Evolutionary conservation across 805 yeast species (phyloP).

Genomic region (Cyberlindnera petersonii): DNA sequence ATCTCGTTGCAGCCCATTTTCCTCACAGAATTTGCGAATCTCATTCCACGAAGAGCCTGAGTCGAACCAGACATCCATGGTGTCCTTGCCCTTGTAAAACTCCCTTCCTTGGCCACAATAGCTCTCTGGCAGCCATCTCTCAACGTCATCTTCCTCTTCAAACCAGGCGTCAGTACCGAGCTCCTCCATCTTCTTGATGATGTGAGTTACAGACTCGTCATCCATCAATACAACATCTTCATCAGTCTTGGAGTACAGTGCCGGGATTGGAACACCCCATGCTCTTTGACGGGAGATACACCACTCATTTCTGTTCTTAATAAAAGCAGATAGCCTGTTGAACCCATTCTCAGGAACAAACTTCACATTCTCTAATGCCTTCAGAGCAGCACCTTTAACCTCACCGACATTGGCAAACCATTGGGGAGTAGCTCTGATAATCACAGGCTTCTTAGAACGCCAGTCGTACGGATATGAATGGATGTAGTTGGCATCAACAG

Average conservation of each 20-base stretch:
- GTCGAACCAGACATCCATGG: constrained; percentile 99
- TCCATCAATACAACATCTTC: constrained; percentile 65
- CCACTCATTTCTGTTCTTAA: constrained; percentile 86
- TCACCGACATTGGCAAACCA: constrained; percentile 89
- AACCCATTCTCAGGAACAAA: constrained; percentile 75
- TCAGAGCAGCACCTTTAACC: constrained; percentile 59
- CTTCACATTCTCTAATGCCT: constrained; percentile 56
- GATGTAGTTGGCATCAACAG: constrained; percentile 45
- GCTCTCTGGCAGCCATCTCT: constrained; percentile 70
- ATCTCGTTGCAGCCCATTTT: constrained; percentile 35
- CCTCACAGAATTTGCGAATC: constrained; percentile 37
- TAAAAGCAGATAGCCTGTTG: constrained; percentile 67
- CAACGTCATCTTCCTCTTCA: constrained; percentile 43
- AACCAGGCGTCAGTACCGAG: constrained; percentile 85
- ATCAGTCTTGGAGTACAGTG: constrained; percentile 50
- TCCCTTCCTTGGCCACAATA: constrained; percentile 38
- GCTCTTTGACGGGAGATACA: constrained; percentile 93
- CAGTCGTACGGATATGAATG: constrained; percentile 97
- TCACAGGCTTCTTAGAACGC: constrained; percentile 94
- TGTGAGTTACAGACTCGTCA: constrained; percentile 49
- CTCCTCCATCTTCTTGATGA: constrained; percentile 51
- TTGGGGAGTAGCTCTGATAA: constrained; percentile 92
- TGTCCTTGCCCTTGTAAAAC: constrained; percentile 71
- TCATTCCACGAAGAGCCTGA: constrained; percentile 90
- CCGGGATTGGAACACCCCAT: constrained; percentile 99